Conservation (phyloP, 1,139 yeast genomes). For the Candida dubliniensis region DNA sequence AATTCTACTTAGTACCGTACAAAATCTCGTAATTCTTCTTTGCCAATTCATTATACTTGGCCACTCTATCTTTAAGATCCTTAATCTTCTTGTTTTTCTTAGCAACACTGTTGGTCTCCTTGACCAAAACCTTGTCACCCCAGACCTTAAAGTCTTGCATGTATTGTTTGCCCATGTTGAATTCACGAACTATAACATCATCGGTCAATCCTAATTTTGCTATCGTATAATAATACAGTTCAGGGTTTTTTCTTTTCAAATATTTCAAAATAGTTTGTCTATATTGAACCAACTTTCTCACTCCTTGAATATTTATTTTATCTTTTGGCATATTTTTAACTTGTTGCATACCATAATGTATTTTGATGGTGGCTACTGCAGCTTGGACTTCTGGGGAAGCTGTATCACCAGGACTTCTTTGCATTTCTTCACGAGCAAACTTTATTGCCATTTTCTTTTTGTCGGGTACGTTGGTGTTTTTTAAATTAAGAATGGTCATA, state of each 20-base stretch:
- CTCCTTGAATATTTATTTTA: conserved; percentile 61
- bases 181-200: conserved; percentile 73
- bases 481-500: conserved; percentile 69
- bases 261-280: conserved; percentile 84
- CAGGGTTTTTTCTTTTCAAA: conserved; percentile 74
- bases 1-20: conserved; percentile 3
- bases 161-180: conserved; percentile 80
- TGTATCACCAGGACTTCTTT: conserved; percentile 84
- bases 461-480: conserved; percentile 65
- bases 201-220: conserved; percentile 88
- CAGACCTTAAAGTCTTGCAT: conserved; percentile 84
- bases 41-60: conserved; percentile 42
- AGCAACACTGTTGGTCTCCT: conserved; percentile 36
- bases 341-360: conserved; percentile 77
- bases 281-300: conserved; percentile 82
- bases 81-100: conserved; percentile 33
- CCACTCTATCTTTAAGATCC: conserved; percentile 45
- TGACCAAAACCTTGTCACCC: conserved; percentile 56
- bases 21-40: conserved; percentile 32
- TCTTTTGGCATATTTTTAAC: conserved; percentile 75
- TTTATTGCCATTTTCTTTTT: conserved; percentile 57
- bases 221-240: conserved; percentile 80
- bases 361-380: conserved; percentile 79
- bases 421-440: conserved; percentile 76
- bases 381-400: conserved; percentile 97